These are phyloP conservation scores for Asterionellopsis glacialis DNA, from an alignment of 108 stramenopile species.

Conservation along the genomic window DNA sequence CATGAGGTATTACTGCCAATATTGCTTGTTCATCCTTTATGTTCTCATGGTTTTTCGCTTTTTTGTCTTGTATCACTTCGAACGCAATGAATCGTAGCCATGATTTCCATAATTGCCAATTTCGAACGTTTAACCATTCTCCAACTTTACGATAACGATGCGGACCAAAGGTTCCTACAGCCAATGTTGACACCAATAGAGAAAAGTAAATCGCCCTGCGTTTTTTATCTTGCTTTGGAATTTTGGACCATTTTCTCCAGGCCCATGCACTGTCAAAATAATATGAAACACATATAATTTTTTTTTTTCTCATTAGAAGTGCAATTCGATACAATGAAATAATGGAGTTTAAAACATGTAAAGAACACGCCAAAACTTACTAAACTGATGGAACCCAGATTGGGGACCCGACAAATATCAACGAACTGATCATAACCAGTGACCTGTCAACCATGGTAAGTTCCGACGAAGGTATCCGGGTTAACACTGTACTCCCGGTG, in stretches of 20 bases:
- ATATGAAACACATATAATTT: too few relatives aligned
- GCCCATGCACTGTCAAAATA: conserved; percentile 3
- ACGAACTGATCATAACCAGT: conserved; percentile 20
- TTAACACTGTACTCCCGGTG: background rate
- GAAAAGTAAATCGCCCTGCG: conserved; percentile 28
- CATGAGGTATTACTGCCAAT: conserved; percentile 86
- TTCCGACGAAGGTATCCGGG: background rate
- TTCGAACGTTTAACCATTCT: conserved; percentile 35
- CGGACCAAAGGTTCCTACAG: conserved; percentile 39
- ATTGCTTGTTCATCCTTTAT: conserved; percentile 55
- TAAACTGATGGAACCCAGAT: conserved; percentile 44
- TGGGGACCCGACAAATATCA: conserved; percentile 39
- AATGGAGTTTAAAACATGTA: too few relatives aligned
- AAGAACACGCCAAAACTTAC: too few relatives aligned
- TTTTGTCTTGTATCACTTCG: conserved; percentile 56
- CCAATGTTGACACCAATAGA: conserved; percentile 12
- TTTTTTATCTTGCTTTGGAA: conserved; percentile 12
- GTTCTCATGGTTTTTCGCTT: conserved; percentile 17
- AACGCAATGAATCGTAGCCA: conserved; percentile 75
- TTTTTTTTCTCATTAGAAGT: too few relatives aligned
- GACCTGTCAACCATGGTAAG: conserved; percentile 21
- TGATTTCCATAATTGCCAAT: conserved; percentile 77
- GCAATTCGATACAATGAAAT: too few relatives aligned
- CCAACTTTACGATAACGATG: conserved; percentile 57
- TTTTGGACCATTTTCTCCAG: conserved; percentile 12